A percentile compares a stretch with the other conserved stretches of the same genome.
phyloP scores from a whole-genome alignment of 2,329 filamentous ascomycete species.

The Colletotrichum shisoi region DNA sequence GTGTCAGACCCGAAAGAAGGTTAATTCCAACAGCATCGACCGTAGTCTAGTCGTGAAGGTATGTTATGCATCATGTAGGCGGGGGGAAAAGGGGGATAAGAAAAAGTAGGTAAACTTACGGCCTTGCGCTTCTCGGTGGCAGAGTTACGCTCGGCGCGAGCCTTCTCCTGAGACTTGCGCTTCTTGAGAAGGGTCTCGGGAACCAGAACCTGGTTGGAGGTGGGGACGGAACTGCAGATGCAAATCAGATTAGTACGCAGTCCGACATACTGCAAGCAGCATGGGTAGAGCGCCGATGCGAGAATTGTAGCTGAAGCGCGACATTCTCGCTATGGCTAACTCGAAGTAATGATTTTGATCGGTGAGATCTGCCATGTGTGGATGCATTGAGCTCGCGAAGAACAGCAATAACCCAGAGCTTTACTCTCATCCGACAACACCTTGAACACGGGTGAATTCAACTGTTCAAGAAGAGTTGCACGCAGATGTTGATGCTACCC shows the following conservation, averaged over 20 bases:
- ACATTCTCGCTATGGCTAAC: slow-evolving; percentile 91
- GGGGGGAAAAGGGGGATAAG: slow-evolving; percentile 32
- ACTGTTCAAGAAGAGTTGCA: slow-evolving; percentile 61
- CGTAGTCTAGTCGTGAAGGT: slow-evolving; percentile 88
- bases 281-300: slow-evolving; percentile 79
- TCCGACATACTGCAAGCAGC: slow-evolving; percentile 67
- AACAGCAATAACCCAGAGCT: not conserved
- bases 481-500: slow-evolving; percentile 50
- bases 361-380: slow-evolving; percentile 62
- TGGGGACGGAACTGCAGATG: slow-evolving; percentile 80
- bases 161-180: slow-evolving; percentile 99
- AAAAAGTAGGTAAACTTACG: slow-evolving; percentile 68
- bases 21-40: slow-evolving; percentile 97
- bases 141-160: slow-evolving; percentile 84
- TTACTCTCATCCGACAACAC: slow-evolving; percentile 78
- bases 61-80: slow-evolving; percentile 83
- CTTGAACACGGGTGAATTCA: slow-evolving; percentile 53
- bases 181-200: slow-evolving; percentile 99
- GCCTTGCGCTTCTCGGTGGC: slow-evolving; percentile 87
- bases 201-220: slow-evolving; percentile 93
- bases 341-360: slow-evolving; percentile 82
- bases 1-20: slow-evolving; percentile 99
- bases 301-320: slow-evolving; percentile 92
- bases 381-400: slow-evolving; percentile 36
- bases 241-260: slow-evolving; percentile 79